A percentile compares a stretch with the other conserved stretches of the same genome.
Conservation (phyloP, 1,139 yeast genomes). For the Lodderomyces oxycetoniae region DNA sequence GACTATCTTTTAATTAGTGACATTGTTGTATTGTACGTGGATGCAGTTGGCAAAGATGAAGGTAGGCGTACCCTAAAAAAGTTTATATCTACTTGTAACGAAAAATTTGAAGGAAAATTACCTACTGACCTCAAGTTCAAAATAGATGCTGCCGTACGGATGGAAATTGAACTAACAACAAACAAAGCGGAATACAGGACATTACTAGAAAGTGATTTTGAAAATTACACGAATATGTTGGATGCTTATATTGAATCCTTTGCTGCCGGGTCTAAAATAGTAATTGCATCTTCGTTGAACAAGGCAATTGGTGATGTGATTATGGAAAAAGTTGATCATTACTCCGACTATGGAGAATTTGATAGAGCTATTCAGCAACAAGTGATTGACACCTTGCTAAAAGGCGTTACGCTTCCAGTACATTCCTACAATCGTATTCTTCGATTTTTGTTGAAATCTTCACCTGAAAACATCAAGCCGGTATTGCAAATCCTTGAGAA, state of each 20-base stretch:
- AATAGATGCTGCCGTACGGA: too few species aligned
- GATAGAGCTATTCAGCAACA: not conserved
- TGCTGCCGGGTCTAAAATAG: not conserved
- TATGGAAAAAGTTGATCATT: too few species aligned
- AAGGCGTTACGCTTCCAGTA: slow-evolving; percentile 3
- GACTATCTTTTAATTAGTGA: slow-evolving; percentile 6
- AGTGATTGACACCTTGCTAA: slow-evolving; percentile 1
- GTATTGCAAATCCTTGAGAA: slow-evolving; percentile 27
- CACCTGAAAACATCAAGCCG: slow-evolving; percentile 12
- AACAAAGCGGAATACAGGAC: not conserved
- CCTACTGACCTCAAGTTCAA: slow-evolving; percentile 1
- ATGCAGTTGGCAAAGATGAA: slow-evolving; percentile 5
- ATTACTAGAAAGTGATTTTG: slow-evolving; percentile 2
- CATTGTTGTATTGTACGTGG: slow-evolving; percentile 6
- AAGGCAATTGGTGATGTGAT: slow-evolving; percentile 4
- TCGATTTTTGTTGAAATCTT: slow-evolving; percentile 1
- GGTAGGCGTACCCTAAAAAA: too few species aligned
- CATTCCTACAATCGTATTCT: slow-evolving; percentile 1
- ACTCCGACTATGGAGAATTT: too few species aligned
- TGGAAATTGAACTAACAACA: too few species aligned
- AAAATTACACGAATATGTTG: not conserved
- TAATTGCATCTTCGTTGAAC: slow-evolving; percentile 2
- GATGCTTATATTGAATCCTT: not conserved
- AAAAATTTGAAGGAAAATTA: slow-evolving; percentile 2
- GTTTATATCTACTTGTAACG: slow-evolving; percentile 4